These are phyloP conservation scores for Sphagnum fallax DNA, from an alignment of 228 moss, liverwort and hornwort genomes.

Conservation along the genomic window DNA sequence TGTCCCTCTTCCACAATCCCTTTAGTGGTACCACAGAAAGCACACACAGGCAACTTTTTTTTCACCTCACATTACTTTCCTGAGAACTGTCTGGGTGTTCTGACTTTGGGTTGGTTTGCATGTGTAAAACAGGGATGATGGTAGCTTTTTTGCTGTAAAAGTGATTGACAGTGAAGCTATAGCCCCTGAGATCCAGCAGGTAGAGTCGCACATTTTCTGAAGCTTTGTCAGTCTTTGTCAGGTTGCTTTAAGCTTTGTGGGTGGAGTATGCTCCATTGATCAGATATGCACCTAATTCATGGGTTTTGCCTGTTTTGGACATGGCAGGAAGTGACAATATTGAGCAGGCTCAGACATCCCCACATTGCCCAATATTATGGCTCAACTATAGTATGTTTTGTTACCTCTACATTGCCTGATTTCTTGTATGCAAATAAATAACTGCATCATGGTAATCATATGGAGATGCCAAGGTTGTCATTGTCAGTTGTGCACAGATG, in stretches of 20 bases:
- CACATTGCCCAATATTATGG: conserved; percentile 54
- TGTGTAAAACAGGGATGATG: conserved; percentile 54
- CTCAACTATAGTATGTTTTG: conserved; percentile 28
- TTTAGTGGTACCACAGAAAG: background rate
- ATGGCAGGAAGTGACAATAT: conserved; percentile 44
- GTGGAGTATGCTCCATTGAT: background rate
- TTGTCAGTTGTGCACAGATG: background rate
- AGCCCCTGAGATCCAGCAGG: conserved; percentile 82
- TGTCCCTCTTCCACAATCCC: background rate
- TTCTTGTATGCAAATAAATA: background rate
- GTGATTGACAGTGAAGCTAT: conserved; percentile 66
- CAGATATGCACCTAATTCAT: background rate
- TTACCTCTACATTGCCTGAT: background rate
- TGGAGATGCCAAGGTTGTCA: background rate
- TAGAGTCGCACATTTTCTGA: conserved; percentile 6
- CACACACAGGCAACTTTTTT: background rate
- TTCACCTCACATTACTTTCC: background rate
- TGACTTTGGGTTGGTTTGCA: conserved; percentile 1
- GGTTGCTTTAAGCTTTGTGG: no score
- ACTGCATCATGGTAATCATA: background rate
- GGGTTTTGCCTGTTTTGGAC: background rate
- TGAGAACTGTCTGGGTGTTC: no score
- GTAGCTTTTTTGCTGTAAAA: conserved; percentile 94
- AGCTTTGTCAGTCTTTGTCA: no score
- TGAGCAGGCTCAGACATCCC: conserved; percentile 50